phyloP scores from a whole-genome alignment of 352 stramenopile genomes.

The Phytophthora multivora region DNA sequence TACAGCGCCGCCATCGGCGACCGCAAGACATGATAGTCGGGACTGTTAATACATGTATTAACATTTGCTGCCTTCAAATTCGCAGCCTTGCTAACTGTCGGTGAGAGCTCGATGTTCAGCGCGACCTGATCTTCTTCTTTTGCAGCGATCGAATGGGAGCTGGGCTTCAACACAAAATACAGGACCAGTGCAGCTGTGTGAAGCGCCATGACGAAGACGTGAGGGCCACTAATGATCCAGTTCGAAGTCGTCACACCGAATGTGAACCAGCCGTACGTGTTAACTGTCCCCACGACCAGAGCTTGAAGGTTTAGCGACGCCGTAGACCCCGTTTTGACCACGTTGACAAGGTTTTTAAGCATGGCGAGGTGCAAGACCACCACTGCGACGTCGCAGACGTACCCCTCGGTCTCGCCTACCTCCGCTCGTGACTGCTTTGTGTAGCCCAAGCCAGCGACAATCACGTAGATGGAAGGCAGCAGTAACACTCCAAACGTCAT shows the following conservation, averaged over 20 bases:
- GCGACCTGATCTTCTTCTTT: not conserved
- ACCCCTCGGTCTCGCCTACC: not conserved
- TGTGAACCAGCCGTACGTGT: constrained; percentile 52
- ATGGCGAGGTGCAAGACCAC: not conserved
- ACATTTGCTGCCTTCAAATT: not conserved
- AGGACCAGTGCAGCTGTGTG: constrained; percentile 14
- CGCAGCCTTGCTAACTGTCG: not conserved
- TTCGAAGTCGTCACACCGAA: constrained; percentile 37
- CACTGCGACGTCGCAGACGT: not conserved
- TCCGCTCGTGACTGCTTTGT: constrained; percentile 1
- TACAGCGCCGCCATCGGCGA: not conserved
- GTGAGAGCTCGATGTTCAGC: not conserved
- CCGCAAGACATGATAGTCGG: not conserved
- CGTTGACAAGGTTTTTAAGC: not conserved
- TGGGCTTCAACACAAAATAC: not conserved
- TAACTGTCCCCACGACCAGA: constrained; percentile 8
- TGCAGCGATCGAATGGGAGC: not conserved
- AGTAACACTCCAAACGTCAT: not conserved
- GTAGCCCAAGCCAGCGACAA: not conserved
- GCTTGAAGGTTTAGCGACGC: not conserved
- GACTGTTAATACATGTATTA: not conserved
- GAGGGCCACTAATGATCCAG: constrained; percentile 52
- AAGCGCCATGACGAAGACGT: constrained; percentile 40
- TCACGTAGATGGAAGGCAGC: constrained; percentile 1
- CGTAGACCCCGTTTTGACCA: not conserved